Conservation (phyloP, 352 stramenopile species). For the Phytophthora hibernalis region DNA sequence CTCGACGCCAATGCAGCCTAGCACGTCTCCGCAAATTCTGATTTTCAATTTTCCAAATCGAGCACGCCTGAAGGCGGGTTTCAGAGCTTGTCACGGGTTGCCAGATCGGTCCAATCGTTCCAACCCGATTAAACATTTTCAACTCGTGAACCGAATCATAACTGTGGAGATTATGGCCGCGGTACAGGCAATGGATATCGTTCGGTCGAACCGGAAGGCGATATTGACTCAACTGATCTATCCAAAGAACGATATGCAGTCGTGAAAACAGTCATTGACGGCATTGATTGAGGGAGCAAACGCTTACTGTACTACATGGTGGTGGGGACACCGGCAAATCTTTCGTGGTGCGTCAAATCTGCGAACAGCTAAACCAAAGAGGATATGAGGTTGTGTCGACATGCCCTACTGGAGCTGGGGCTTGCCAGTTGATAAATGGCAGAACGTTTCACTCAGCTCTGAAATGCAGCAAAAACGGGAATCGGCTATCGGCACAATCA, state of each 20-base stretch:
- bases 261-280: not conserved
- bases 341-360: not conserved
- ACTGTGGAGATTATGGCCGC: not conserved
- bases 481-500: not conserved
- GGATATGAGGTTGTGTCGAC: constrained; percentile 16
- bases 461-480: constrained; percentile 9
- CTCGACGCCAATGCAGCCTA: too few species aligned
- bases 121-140: not conserved
- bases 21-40: too few species aligned
- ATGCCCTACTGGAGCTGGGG: constrained; percentile 15
- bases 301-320: constrained; percentile 4
- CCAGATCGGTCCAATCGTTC: not conserved
- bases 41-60: too few species aligned
- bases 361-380: not conserved
- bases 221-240: constrained; percentile 1
- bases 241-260: not conserved
- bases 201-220: not conserved
- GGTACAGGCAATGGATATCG: not conserved
- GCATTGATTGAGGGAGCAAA: constrained; percentile 1
- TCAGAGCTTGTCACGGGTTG: too few species aligned
- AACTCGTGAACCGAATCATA: not conserved
- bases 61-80: too few species aligned
- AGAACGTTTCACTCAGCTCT: constrained; percentile 20
- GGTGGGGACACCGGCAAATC: constrained; percentile 13
- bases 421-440: constrained; percentile 7